These are phyloP conservation scores for Oryza punctata DNA, from an alignment of 176 grass and related monocot species.

Conservation along the genomic window DNA sequence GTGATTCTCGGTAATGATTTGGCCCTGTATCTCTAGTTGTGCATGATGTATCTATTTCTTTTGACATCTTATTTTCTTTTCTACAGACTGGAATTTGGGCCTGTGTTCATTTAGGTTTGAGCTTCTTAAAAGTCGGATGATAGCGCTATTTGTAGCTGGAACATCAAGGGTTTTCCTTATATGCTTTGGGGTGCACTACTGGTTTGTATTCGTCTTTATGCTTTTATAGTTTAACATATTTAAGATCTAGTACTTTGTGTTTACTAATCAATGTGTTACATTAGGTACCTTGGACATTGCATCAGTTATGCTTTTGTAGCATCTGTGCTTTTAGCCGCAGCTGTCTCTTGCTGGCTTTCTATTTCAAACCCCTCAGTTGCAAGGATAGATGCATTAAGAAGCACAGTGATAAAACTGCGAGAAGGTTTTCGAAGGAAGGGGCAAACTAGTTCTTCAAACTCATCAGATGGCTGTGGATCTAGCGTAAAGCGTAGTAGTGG, in stretches of 20 bases:
- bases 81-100: slow-evolving; percentile 94
- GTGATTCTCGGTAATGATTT: slow-evolving; percentile 88
- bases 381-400: slow-evolving; percentile 83
- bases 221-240: slow-evolving; percentile 37
- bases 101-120: slow-evolving; percentile 92
- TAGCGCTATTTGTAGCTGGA: slow-evolving; percentile 83
- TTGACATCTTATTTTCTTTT: slow-evolving; percentile 44
- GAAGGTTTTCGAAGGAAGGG: slow-evolving; percentile 84
- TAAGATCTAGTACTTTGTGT: slow-evolving; percentile 10
- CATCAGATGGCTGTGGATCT: slow-evolving; percentile 97
- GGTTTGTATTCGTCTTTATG: slow-evolving; percentile 56
- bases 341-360: slow-evolving; percentile 81
- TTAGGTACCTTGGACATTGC: slow-evolving; percentile 98
- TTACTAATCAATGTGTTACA: slow-evolving; percentile 47
- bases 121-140: slow-evolving; percentile 85
- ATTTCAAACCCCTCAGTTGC: slow-evolving; percentile 86
- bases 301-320: slow-evolving; percentile 99
- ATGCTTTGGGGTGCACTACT: slow-evolving; percentile 98
- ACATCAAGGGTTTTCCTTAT: slow-evolving; percentile 96
- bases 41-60: slow-evolving; percentile 24
- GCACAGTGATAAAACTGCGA: slow-evolving; percentile 90
- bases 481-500: slow-evolving; percentile 96
- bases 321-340: slow-evolving; percentile 89
- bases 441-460: slow-evolving; percentile 90
- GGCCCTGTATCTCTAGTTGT: slow-evolving; percentile 19